Percentiles rank a stretch among this genome's conserved stretches.
phyloP scores from a whole-genome alignment of 106 monocot species.

The Gastrodia elata region DNA sequence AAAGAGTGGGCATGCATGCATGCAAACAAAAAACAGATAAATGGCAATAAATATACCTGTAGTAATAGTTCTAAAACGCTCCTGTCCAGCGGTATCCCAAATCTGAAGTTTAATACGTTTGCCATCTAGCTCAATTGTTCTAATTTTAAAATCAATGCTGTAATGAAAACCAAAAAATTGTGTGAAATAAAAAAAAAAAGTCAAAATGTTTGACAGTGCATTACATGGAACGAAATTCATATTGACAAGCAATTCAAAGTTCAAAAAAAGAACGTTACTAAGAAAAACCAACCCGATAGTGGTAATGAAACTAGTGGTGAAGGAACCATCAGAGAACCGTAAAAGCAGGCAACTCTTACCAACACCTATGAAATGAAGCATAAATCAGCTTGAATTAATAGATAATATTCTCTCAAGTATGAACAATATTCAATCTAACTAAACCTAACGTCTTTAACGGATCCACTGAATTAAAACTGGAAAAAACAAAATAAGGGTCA shows the following conservation, averaged over 20 bases:
- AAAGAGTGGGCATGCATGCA: neutral
- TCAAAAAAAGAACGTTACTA: no score
- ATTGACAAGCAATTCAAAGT: neutral
- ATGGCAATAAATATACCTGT: conserved; percentile 25
- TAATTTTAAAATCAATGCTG: conserved; percentile 77
- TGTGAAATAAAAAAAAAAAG: neutral
- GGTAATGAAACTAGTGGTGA: conserved; percentile 32
- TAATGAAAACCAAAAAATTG: neutral
- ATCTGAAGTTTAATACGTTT: conserved; percentile 71
- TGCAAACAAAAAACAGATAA: neutral
- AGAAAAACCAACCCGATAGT: conserved; percentile 22
- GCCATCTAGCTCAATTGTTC: conserved; percentile 70
- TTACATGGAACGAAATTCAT: neutral
- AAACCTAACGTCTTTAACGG: neutral
- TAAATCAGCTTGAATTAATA: neutral
- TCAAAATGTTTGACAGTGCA: conserved; percentile 5
- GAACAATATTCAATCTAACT: neutral
- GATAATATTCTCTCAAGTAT: neutral
- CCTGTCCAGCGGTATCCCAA: conserved; percentile 81
- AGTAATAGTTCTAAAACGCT: conserved; percentile 61
- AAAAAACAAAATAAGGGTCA: neutral
- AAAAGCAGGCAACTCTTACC: conserved; percentile 32
- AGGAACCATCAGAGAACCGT: conserved; percentile 30
- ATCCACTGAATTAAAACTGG: neutral
- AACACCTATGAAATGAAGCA: conserved; percentile 20